Base-by-base conservation (phyloP, 1,284 basidiomycete species). In the Ustilago loliicola region DNA sequence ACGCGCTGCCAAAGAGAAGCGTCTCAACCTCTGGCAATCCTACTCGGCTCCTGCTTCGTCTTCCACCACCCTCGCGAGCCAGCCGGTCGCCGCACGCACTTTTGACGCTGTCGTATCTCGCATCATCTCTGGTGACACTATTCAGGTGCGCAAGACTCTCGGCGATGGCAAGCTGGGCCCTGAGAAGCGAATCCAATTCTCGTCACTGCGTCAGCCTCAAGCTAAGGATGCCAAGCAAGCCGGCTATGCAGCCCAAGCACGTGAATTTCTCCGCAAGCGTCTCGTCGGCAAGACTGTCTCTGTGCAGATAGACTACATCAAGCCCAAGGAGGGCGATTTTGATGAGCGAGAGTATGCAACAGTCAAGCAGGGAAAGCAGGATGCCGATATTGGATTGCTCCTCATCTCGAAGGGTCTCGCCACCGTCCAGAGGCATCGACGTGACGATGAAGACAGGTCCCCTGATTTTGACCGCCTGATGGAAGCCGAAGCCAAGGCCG, bases 371-470 rank as follows among this genome's bases (percentile, higher is more conserved):
- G 80, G 80, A 27, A 77, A 72, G 48, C 74, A 82, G 74, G 79
- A 79, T 45, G 67, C 73, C 60, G 98, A 97, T 85, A 89, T 98
- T 55, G 93, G 95, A 1, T 94, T 96, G 84, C 93, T 95, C 84
- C 89, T 99, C 38, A 92, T 98, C 70, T 95, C 97, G 85, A 94
- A 94, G 83, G 96, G 96, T 55, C 88, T 97, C 13, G 94, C 94
- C 2, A 93, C 92, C 61, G 93, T 94, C 10, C 91, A 98, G 51
- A 91, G 96, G 56, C 96, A 99, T 87, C 93, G 92, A 80, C 68
- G 94, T 48, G 96, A 97, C 80, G 96, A 98, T 84, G 96, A 98
- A 87, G 94, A 96, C 80, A 91, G 95, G 58, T 96, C 95, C 23
- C 90, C 93, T 15, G 96, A 98, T 85, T 95, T 94, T 80, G 96